These are phyloP conservation scores for Pseudogymnoascus sp. DNA, from an alignment of 2,329 filamentous ascomycete genomes.

Conservation along the genomic window DNA sequence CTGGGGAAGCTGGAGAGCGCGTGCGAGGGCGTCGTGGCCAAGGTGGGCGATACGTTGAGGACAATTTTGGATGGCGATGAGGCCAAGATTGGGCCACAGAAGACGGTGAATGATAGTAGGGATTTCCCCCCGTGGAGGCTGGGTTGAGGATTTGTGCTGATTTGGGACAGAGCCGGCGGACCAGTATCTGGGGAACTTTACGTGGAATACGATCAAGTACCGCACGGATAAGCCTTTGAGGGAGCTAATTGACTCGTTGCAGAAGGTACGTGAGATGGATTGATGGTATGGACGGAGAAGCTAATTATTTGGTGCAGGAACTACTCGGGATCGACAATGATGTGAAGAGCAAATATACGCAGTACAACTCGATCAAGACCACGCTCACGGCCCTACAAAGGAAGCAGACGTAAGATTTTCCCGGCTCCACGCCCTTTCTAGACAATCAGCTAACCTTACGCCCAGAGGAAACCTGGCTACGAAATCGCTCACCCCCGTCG, in stretches of 20 bases:
- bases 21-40: conserved; percentile 76
- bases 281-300: neutral
- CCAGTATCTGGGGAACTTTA: conserved; percentile 80
- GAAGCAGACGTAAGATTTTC: conserved; percentile 66
- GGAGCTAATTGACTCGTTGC: conserved; percentile 79
- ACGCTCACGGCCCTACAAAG: conserved; percentile 75
- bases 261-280: conserved; percentile 55
- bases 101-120: conserved; percentile 74
- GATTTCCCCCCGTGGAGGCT: conserved; percentile 56
- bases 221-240: conserved; percentile 82
- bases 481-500: conserved; percentile 83
- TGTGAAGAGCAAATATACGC: conserved; percentile 86
- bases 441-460: conserved; percentile 18
- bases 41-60: conserved; percentile 48
- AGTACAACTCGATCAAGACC: conserved; percentile 88
- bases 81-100: conserved; percentile 64
- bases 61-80: conserved; percentile 29
- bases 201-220: conserved; percentile 98
- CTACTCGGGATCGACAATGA: conserved; percentile 89
- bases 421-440: neutral
- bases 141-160: neutral
- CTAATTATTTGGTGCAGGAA: conserved; percentile 49
- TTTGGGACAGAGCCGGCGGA: conserved; percentile 76
- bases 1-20: conserved; percentile 76
- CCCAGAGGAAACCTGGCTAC: conserved; percentile 82